Evolutionary conservation across 106 monocot genomes (phyloP).

Genomic region (Chionographis japonica): DNA sequence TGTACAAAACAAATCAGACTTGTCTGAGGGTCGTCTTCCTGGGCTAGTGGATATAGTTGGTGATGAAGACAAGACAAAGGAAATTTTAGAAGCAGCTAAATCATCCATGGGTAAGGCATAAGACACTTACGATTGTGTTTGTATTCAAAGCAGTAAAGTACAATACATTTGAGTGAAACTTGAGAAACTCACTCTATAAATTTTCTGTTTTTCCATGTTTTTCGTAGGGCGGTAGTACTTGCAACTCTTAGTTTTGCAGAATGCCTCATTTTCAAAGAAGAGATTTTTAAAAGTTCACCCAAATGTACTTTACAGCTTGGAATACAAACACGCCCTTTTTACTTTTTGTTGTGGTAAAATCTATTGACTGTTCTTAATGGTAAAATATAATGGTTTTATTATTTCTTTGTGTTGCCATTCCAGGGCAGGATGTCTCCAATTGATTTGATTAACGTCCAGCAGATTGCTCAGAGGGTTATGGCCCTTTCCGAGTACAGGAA

Average conservation of each 20-base stretch:
- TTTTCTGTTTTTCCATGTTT: no score
- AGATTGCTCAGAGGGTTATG: conserved; percentile 79
- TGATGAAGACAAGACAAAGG: conserved; percentile 93
- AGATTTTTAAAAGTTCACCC: no score
- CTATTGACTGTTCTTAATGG: not conserved
- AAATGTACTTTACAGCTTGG: no score
- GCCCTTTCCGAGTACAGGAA: conserved; percentile 83
- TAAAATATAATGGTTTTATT: not conserved
- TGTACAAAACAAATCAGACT: conserved; percentile 75
- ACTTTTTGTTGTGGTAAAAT: not conserved
- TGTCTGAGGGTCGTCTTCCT: conserved; percentile 67
- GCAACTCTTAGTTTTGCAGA: no score
- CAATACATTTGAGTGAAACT: no score
- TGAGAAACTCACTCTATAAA: no score
- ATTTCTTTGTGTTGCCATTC: conserved; percentile 5
- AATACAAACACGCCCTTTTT: no score
- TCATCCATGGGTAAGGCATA: conserved; percentile 83
- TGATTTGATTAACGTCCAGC: conserved; percentile 86
- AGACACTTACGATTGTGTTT: no score
- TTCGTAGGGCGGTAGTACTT: no score
- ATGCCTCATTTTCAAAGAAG: no score
- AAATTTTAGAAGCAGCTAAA: conserved; percentile 95
- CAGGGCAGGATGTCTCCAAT: conserved; percentile 93
- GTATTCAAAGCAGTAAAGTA: no score
- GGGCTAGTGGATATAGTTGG: conserved; percentile 73